phyloP scores from a whole-genome alignment of 2,329 filamentous ascomycete species.

The Septoria linicola region DNA sequence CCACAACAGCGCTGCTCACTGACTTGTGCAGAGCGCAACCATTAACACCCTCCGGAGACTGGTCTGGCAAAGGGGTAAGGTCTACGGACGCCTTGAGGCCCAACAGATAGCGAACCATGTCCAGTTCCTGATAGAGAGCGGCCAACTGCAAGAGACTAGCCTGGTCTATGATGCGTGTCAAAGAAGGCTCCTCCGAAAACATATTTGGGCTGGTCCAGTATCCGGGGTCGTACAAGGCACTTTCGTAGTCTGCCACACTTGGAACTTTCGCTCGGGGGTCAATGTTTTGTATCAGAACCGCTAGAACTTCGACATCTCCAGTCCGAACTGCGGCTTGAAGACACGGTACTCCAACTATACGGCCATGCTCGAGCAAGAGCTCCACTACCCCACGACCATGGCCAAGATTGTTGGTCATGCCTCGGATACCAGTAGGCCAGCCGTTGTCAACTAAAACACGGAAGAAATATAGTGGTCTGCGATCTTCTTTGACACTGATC shows the following conservation, averaged over 20 bases:
- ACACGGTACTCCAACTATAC: slow-evolving; percentile 14
- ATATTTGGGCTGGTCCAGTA: slow-evolving; percentile 16
- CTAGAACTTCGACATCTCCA: slow-evolving; percentile 15
- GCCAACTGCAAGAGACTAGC: slow-evolving; percentile 18
- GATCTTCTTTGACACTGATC: slow-evolving; percentile 6
- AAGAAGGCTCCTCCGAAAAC: slow-evolving; percentile 16
- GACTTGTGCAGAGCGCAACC: slow-evolving; percentile 17
- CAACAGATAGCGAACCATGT: slow-evolving; percentile 15
- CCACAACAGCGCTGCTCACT: slow-evolving; percentile 12
- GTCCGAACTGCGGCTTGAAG: slow-evolving; percentile 12
- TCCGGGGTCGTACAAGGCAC: slow-evolving; percentile 13
- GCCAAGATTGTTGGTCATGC: slow-evolving; percentile 15
- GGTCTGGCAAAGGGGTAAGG: slow-evolving; percentile 7
- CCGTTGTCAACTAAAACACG: slow-evolving; percentile 8
- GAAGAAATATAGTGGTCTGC: slow-evolving; percentile 13
- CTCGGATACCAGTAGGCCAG: slow-evolving; percentile 15
- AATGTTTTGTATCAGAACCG: slow-evolving; percentile 12
- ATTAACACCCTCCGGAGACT: slow-evolving; percentile 14
- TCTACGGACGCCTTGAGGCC: slow-evolving; percentile 12
- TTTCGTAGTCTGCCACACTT: slow-evolving; percentile 10
- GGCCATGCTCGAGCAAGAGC: slow-evolving; percentile 14
- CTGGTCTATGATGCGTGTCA: slow-evolving; percentile 18
- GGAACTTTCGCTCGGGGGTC: slow-evolving; percentile 20
- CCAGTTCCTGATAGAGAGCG: slow-evolving; percentile 13
- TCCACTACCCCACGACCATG: slow-evolving; percentile 16